These are phyloP conservation scores for Fusarium sp. DNA, from an alignment of 2,329 filamentous ascomycete genomes.

Conservation along the genomic window DNA sequence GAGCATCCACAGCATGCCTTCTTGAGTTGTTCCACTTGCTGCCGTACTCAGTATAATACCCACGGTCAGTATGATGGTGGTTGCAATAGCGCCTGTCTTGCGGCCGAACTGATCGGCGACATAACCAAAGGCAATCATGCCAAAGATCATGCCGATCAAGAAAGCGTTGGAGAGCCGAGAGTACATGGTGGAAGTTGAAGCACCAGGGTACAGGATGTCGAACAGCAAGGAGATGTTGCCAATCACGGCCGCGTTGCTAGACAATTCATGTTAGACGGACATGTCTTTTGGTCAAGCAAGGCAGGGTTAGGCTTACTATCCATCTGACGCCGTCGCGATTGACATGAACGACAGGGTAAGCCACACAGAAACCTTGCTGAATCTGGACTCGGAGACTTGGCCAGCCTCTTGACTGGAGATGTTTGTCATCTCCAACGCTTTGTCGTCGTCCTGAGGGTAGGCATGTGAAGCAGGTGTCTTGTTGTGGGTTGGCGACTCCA, in stretches of 20 bases:
- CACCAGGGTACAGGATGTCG: constrained; percentile 58
- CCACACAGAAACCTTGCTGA: neutral
- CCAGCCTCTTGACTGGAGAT: neutral
- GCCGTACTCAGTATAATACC: constrained; percentile 64
- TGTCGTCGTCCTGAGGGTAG: neutral
- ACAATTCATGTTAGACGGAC: neutral
- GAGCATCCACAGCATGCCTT: constrained; percentile 66
- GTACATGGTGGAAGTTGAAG: constrained; percentile 60
- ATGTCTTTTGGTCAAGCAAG: neutral
- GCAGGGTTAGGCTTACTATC: constrained; percentile 49
- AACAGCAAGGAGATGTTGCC: constrained; percentile 61
- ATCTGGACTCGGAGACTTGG: neutral
- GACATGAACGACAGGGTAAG: neutral
- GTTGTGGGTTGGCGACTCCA: neutral
- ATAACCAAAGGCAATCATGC: constrained; percentile 68
- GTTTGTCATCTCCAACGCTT: neutral
- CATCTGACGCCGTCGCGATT: constrained; percentile 51
- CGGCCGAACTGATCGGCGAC: constrained; percentile 64
- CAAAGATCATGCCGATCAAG: constrained; percentile 68
- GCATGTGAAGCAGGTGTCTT: neutral
- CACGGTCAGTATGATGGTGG: constrained; percentile 62
- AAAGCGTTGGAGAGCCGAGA: constrained; percentile 68
- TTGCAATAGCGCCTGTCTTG: constrained; percentile 62
- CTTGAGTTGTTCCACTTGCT: constrained; percentile 55
- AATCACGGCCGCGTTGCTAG: constrained; percentile 59